Percentiles rank a stretch among this genome's conserved stretches.
phyloP scores from a whole-genome alignment of 805 yeast genomes.

The Dipodascus geniculatus region DNA sequence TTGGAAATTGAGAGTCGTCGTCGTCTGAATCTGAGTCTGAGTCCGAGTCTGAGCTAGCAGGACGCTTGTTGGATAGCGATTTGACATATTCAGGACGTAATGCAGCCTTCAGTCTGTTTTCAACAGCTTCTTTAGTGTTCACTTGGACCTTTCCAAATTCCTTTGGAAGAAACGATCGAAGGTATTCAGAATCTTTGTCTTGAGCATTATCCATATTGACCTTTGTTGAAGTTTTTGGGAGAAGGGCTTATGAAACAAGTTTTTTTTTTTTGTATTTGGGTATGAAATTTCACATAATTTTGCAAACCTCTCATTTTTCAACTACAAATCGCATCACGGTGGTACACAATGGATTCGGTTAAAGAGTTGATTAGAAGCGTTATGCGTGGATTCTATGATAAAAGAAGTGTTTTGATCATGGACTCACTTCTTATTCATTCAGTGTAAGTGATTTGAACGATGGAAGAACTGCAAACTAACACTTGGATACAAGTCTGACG shows the following conservation, averaged over 20 bases:
- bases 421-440: slow-evolving; percentile 85
- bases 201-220: neutral
- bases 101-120: neutral
- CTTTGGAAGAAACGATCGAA: neutral
- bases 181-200: neutral
- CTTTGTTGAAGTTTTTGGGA: neutral
- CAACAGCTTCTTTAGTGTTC: neutral
- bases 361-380: slow-evolving; percentile 61
- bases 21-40: slow-evolving; percentile 19
- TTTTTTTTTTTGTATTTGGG: neutral
- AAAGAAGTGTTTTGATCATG: slow-evolving; percentile 68
- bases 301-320: too few relatives aligned
- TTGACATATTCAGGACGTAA: neutral
- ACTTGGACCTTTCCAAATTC: neutral
- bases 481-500: slow-evolving; percentile 32
- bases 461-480: neutral
- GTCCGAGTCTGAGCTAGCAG: slow-evolving; percentile 2
- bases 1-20: slow-evolving; percentile 25
- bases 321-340: neutral
- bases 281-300: neutral
- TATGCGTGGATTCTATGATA: slow-evolving; percentile 76
- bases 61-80: neutral
- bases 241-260: neutral
- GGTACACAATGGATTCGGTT: slow-evolving; percentile 29
- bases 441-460: slow-evolving; percentile 31